Base-by-base conservation (phyloP, 768 basidiomycete species). In the Suillus clintonianus region DNA sequence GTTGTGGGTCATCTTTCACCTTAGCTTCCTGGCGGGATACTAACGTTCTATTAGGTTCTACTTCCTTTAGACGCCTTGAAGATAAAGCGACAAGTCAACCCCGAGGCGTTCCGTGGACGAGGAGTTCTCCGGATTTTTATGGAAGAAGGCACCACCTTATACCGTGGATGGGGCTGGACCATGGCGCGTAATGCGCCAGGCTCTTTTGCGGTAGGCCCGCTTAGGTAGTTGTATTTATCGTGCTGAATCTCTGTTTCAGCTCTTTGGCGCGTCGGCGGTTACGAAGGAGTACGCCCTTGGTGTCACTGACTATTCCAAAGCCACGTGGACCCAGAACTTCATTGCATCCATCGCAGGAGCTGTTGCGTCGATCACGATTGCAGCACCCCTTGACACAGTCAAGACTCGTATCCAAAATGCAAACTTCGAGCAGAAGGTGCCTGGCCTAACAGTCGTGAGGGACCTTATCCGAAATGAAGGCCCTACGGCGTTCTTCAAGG, bases 381-480 rank as follows among this genome's bases (percentile, higher is more conserved):
- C 97, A 17, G 96, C 97, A 4, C 97, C 97, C 0, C 89, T 99
- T 13, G 97, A 99, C 70, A 90, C 89, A 42, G 88, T 99, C 80
- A 99, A 99, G 83, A 95, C 96, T 22, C 92, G 96, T 32, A 97
- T 99, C 65, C 97, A 99, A 76, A 97, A 99, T 76, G 97, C 96
- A 63, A 97, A 97, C 82, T 99, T 98, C 73, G 93, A 95, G 77
- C 83, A 81, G 59, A 93, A 92, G 71, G 90, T 92, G 14, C 81
- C 83, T 55, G 97, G 97, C 5, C 65, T 90, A 66, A 88, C 87
- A 1, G 92, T 98, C 53, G 79, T 98, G 63, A 87, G 84, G 73
- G 96, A 97, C 32, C 83, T 99, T 64, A 74, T 99, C 69, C 89
- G 87, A 75, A 87, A 94, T 63, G 97, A 99, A 78, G 97, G 97